A percentile compares a stretch with the other conserved stretches of the same genome.
Evolutionary conservation across 805 yeast genomes (phyloP).

Genomic region (Yarrowia alimentaria): DNA sequence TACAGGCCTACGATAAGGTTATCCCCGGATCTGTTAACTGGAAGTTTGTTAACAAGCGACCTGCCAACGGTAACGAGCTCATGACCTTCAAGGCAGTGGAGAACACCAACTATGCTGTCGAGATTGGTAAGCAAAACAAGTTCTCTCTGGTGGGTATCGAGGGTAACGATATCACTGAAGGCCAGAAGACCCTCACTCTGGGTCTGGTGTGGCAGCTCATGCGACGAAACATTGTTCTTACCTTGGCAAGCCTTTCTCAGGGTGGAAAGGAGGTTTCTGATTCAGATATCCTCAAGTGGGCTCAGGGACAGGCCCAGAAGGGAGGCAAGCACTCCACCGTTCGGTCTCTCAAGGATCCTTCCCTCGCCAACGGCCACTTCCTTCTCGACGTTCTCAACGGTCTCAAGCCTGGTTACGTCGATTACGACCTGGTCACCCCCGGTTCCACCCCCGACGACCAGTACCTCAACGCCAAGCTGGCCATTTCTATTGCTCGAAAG

Average conservation of each 20-base stretch:
- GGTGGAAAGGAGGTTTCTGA: slow-evolving; percentile 78
- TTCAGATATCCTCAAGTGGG: slow-evolving; percentile 89
- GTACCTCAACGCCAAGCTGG: slow-evolving; percentile 93
- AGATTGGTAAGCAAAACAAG: slow-evolving; percentile 85
- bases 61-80: slow-evolving; percentile 69
- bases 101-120: slow-evolving; percentile 98
- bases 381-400: slow-evolving; percentile 89
- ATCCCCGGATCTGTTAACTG: slow-evolving; percentile 86
- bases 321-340: slow-evolving; percentile 76
- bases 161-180: slow-evolving; percentile 96
- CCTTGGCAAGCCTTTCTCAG: slow-evolving; percentile 68
- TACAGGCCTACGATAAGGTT: slow-evolving; percentile 94
- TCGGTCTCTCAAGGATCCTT: slow-evolving; percentile 82
- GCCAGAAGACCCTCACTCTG: slow-evolving; percentile 80
- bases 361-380: slow-evolving; percentile 74
- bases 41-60: slow-evolving; percentile 79
- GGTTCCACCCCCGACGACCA: slow-evolving; percentile 80
- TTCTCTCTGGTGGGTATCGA: slow-evolving; percentile 97
- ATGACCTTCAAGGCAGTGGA: slow-evolving; percentile 93
- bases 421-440: slow-evolving; percentile 82
- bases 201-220: slow-evolving; percentile 98
- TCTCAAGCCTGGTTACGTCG: slow-evolving; percentile 95
- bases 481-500: slow-evolving; percentile 97
- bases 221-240: slow-evolving; percentile 90
- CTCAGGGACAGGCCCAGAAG: slow-evolving; percentile 76